Base-by-base conservation (phyloP, 257 asterid genomes). In the Forsythia viridissima region DNA sequence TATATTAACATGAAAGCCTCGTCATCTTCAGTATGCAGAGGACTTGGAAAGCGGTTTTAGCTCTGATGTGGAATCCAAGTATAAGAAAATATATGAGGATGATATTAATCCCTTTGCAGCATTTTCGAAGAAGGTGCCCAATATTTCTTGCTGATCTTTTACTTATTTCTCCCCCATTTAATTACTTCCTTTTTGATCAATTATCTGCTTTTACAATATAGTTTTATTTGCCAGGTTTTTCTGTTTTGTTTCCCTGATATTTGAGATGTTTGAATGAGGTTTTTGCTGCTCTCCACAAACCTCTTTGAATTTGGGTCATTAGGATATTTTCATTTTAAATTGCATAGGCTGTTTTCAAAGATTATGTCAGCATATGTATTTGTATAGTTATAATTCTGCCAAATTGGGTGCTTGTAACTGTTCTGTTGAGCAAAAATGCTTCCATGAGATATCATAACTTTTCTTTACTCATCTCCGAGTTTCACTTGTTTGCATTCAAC, bases 31-130 rank as follows among this genome's bases (percentile, higher is more conserved):
- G 98, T 86, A 88, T 79, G 94, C 89, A 57, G 99, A 96, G 79
- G 99, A 96, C 88, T 67, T 96, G 85, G 99, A 96, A 85, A 87
- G 97, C 77, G 98, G 98, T 41, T 92, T 93, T 81, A 85, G 96
- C 86, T 96, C 99, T 73, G 99, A 96, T 80, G 99, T 96, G 79
- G 99, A 96, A 84, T 92, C 98, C 76, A 96, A 96, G 93, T 96
- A 96, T 80, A 96, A 96, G 87, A 96, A 96, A 88, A 93, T 96
- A 85, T 96, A 96, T 5, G 99, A 96, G 85, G 99, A 96, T 34
- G 98, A 93, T 79, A 96, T 96, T 71, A 96, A 96, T 88, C 99
- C 99, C 69, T 96, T 96, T 89, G 96, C 97, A n/a, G 99, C 97
- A 78, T 96, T 96, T 82, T 93, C 99, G 1, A 92, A 88, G 81